Conservation (phyloP, 495 filamentous ascomycete species). For the Penicillium crystallinum region DNA sequence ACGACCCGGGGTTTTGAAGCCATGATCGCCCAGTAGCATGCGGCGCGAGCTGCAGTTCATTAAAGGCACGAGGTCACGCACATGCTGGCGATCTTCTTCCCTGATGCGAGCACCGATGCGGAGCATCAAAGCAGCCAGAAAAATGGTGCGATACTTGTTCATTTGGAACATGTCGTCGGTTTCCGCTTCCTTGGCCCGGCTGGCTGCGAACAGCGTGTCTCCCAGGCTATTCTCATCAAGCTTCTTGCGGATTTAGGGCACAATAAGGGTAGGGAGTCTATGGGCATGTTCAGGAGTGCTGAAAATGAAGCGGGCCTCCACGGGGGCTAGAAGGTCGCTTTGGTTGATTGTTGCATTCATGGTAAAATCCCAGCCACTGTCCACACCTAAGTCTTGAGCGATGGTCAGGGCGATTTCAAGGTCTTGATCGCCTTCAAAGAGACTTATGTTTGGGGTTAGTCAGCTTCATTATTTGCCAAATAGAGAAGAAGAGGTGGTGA, state of each 20-base stretch:
- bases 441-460: neutral
- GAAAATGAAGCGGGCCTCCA: neutral
- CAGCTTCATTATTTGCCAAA: neutral
- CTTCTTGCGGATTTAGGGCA: slow-evolving; percentile 1
- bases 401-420: neutral
- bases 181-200: neutral
- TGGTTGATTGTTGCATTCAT: neutral
- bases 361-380: neutral
- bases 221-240: neutral
- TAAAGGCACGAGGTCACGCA: neutral
- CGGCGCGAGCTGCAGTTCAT: neutral
- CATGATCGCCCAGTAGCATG: neutral
- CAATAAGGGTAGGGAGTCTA: neutral
- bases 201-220: neutral
- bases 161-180: neutral
- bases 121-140: slow-evolving; percentile 4
- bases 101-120: neutral
- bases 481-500: neutral
- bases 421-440: slow-evolving; percentile 6
- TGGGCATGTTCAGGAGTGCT: neutral
- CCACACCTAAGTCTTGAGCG: neutral
- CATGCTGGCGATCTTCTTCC: neutral
- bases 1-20: slow-evolving; percentile 1
- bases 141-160: slow-evolving; percentile 1
- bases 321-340: neutral